phyloP scores from a whole-genome alignment of 2,329 filamentous ascomycete species.

The Chlorencoelia australis region DNA sequence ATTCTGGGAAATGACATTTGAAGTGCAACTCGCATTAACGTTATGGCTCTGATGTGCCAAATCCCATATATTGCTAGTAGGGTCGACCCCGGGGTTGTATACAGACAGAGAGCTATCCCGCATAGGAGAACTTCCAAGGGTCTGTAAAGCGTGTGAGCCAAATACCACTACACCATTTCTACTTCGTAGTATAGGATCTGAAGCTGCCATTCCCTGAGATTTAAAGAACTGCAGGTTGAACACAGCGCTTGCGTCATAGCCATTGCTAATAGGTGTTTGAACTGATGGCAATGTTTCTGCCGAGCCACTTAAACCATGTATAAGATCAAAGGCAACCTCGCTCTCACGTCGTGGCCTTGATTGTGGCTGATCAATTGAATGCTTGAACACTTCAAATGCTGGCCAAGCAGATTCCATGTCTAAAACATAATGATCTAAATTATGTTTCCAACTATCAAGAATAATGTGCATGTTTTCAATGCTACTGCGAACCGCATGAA shows the following conservation, averaged over 20 bases:
- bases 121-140: too few relatives aligned
- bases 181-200: too few relatives aligned
- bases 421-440: conserved; percentile 20
- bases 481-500: conserved; percentile 20
- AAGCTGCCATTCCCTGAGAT: conserved; percentile 7
- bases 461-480: conserved; percentile 23
- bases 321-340: conserved; percentile 23
- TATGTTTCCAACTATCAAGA: conserved; percentile 24
- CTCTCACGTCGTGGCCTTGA: conserved; percentile 16
- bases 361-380: conserved; percentile 10
- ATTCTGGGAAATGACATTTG: too few relatives aligned
- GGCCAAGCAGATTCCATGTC: conserved; percentile 23
- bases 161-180: too few relatives aligned
- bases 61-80: too few relatives aligned
- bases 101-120: too few relatives aligned
- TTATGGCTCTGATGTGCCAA: too few relatives aligned
- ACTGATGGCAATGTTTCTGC: conserved; percentile 16
- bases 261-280: conserved; percentile 19
- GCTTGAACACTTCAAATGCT: conserved; percentile 19
- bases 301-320: conserved; percentile 16
- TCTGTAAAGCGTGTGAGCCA: too few relatives aligned
- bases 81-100: too few relatives aligned
- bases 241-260: conserved; percentile 13
- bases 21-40: too few relatives aligned
- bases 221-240: conserved; percentile 16